Conservation (phyloP, 2,329 filamentous ascomycete species). For the Penicillium sp. region DNA sequence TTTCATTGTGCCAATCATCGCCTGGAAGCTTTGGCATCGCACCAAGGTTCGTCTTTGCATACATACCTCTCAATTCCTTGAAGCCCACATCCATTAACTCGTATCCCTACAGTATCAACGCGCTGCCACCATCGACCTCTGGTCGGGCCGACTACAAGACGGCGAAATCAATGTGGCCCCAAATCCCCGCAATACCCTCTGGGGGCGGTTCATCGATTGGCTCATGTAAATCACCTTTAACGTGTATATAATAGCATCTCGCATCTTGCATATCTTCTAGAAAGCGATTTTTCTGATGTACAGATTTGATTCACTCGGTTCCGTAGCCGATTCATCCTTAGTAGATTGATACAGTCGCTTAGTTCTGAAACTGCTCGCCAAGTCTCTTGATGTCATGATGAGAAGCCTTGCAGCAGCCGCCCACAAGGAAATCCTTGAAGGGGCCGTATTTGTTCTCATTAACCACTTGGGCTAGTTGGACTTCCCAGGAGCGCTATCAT, state of each 20-base stretch:
- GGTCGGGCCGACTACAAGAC: conserved; percentile 35
- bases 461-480: conserved; percentile 38
- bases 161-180: conserved; percentile 27
- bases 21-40: conserved; percentile 44
- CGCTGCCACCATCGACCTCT: conserved; percentile 32
- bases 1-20: conserved; percentile 45
- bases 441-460: conserved; percentile 29
- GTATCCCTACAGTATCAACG: conserved; percentile 26
- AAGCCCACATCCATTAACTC: conserved; percentile 6
- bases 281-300: conserved; percentile 16
- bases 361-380: conserved; percentile 20
- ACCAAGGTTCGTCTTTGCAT: conserved; percentile 38
- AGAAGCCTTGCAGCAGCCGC: conserved; percentile 51
- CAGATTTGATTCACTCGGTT: conserved; percentile 7
- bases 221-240: conserved; percentile 23
- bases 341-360: neutral
- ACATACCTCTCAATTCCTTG: neutral
- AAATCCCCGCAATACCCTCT: conserved; percentile 20
- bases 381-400: conserved; percentile 40
- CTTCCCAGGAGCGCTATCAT: conserved; percentile 39
- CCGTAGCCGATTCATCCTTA: conserved; percentile 8
- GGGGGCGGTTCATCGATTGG: conserved; percentile 31
- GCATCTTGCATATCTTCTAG: conserved; percentile 9
- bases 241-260: conserved; percentile 24
- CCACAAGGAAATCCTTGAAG: conserved; percentile 42